Base-by-base conservation (phyloP, 179 eudicot genomes). In the Camellia oleifera region DNA sequence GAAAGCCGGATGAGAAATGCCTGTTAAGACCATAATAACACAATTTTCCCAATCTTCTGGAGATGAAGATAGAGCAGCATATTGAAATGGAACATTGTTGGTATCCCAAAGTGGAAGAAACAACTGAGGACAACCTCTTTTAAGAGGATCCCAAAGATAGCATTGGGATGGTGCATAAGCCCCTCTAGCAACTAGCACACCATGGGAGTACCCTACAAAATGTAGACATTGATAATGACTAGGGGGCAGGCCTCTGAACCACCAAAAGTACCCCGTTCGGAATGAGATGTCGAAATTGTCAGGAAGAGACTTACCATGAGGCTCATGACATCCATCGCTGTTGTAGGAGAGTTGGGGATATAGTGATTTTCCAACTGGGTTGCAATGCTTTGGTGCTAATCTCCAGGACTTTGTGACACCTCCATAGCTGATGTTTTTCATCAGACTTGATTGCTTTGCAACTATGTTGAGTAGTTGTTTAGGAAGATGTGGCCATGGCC, bases 401-500 rank as follows among this genome's bases (percentile, higher is more conserved):
- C 78, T 73, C 77, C 78, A 78, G 15, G 81, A 63, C n/a, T 82
- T 82, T 65, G 79, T 78, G 61, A 66, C 69, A 58, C 79, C 72
- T 0, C 79, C 84, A 44, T 58, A 74, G 42, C 69, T 82, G 42
- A 82, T 67, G 79, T 79, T 74, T 17, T 60, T 58, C 72, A 68
- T 23, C 2, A 68, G 79, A 6, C 12, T 26, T 0, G 44, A 75
- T 17, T 78, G 44, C 48, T 60, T 82, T 44, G 81, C 72, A 3
- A 82, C 45, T 23, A 60, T 17, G 82, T 15, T 56, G 54, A 32
- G 44, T 11, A 82, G 81, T 45, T 78, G 63, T 13, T 60, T 44
- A 8, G 84, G 81, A 65, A 82, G 74, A 45, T 78, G 70, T 54
- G 81, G 81, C 81, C 84, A 78, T 12, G 58, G 66, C 81, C 18